These are phyloP conservation scores for Leavenworthia alabamica DNA, from an alignment of 345 rosid genomes.

Conservation along the genomic window DNA sequence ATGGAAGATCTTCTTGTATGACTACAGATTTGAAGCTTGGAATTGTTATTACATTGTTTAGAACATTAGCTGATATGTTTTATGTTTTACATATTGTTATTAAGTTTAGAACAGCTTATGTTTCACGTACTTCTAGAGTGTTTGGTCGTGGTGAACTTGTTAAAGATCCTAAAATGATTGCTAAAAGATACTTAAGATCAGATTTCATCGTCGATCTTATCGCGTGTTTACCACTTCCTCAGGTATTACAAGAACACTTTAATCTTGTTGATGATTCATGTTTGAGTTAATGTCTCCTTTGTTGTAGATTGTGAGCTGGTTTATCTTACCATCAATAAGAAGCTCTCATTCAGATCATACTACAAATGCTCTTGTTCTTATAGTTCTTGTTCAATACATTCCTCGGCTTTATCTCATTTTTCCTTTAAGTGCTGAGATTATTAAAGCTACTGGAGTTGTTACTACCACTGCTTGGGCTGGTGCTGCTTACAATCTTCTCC, in stretches of 20 bases:
- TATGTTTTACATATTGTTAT: constrained; percentile 52
- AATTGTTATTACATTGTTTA: constrained; percentile 59
- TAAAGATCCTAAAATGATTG: constrained; percentile 56
- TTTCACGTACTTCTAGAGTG: constrained; percentile 65
- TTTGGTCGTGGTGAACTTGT: constrained; percentile 85
- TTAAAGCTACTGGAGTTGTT: constrained; percentile 72
- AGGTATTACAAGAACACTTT: constrained; percentile 37
- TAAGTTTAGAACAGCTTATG: constrained; percentile 75
- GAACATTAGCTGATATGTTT: constrained; percentile 66
- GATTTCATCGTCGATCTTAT: constrained; percentile 67
- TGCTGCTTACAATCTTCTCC: constrained; percentile 77
- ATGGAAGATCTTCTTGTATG: constrained; percentile 48
- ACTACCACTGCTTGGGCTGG: constrained; percentile 94
- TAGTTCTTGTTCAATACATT: constrained; percentile 72
- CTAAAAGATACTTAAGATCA: constrained; percentile 56
- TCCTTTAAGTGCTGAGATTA: constrained; percentile 61
- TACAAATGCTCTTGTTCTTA: constrained; percentile 65
- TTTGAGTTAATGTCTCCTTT: neutral
- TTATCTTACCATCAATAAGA: constrained; percentile 57
- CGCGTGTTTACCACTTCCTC: constrained; percentile 77
- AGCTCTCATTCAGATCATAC: constrained; percentile 61
- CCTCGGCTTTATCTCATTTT: constrained; percentile 72
- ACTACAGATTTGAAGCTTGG: constrained; percentile 54
- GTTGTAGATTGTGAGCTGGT: constrained; percentile 80
- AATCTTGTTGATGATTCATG: neutral